Base-by-base conservation (phyloP, 495 filamentous ascomycete genomes). In the Pyrenula aspistea region DNA sequence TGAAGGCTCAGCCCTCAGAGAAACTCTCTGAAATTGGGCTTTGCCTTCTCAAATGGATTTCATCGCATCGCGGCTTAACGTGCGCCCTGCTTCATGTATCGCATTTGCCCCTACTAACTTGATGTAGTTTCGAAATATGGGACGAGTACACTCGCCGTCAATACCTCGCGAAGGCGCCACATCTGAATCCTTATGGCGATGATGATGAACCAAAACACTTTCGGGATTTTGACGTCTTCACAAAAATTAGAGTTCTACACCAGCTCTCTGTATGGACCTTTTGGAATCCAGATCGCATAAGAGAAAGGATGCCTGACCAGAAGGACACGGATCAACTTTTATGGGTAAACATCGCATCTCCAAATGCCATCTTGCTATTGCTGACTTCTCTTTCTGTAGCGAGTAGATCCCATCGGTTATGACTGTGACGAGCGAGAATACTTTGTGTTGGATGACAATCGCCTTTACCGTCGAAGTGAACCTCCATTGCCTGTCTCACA, bases 121-220 rank as follows among this genome's bases (percentile, higher is more conserved):
- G 21, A 2, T 25, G 36, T 60, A 96, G 91, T 2, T 83, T 77
- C 22, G 91, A 91, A 8, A 82, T 92, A 51, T 97, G 97, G 61
- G 90, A 97, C 66, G 91, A 97, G 66, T 95, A 96, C 59, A 88
- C 92, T 51, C 83, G 89, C 60, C 83, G 89, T 54, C 92, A 96
- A 70, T 98, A 89, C 70, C 71, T 87, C 61, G 83, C 83, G 24
- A 95, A 91, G 73, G 87, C 88, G 2, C 85, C 89, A 24, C 63
- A 75, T 36, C 60, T 80, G 12, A 96, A 97, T 62, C 92, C 92
- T 1, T 97, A 95, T 63, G 91, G 92, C 10, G 76, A 80, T 20
- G 87, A 85, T 2, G 89, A 94, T 64, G 68, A 71, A 10, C 83
- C 90, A 0, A 73, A 75, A 1, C 85, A 78, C 55, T 95, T 96